These are phyloP conservation scores for Hygrophorus russula DNA, from an alignment of 768 basidiomycete species.

Conservation along the genomic window DNA sequence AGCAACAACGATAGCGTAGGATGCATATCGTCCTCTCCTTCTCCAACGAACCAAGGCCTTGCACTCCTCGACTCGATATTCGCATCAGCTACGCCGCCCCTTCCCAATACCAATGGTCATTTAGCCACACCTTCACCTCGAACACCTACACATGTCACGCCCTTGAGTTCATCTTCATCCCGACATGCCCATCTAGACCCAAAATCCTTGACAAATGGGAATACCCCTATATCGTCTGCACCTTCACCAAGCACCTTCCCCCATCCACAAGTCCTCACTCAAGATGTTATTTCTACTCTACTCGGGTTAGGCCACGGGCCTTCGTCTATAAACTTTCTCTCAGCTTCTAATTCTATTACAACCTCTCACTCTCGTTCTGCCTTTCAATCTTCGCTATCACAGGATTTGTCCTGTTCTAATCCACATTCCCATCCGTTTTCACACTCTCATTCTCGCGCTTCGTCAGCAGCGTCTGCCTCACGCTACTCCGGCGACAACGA, in stretches of 20 bases:
- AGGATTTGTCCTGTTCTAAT: too few relatives aligned
- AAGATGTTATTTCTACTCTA: conserved; percentile 57
- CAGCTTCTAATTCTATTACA: conserved; percentile 11
- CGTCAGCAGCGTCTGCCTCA: conserved; percentile 2
- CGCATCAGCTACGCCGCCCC: conserved; percentile 42
- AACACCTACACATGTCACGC: background rate
- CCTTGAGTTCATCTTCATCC: background rate
- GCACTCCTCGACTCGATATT: conserved; percentile 61
- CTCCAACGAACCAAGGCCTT: conserved; percentile 26
- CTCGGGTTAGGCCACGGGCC: conserved; percentile 32
- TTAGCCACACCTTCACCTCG: background rate
- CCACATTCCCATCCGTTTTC: background rate
- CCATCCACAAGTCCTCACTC: conserved; percentile 56
- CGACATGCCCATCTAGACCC: background rate
- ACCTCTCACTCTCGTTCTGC: background rate
- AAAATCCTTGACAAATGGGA: background rate
- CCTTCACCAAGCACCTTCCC: conserved; percentile 20
- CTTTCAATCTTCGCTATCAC: background rate
- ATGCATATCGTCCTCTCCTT: conserved; percentile 17
- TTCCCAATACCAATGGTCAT: conserved; percentile 2
- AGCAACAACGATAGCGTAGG: background rate
- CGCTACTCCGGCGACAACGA: conserved; percentile 36
- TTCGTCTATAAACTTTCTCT: conserved; percentile 11
- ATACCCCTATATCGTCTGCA: background rate
- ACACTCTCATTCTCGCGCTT: background rate